Percentiles rank a stretch among this genome's conserved stretches.
Evolutionary conservation across 768 basidiomycete genomes (phyloP).

Genomic region (Tulasnella sp.): DNA sequence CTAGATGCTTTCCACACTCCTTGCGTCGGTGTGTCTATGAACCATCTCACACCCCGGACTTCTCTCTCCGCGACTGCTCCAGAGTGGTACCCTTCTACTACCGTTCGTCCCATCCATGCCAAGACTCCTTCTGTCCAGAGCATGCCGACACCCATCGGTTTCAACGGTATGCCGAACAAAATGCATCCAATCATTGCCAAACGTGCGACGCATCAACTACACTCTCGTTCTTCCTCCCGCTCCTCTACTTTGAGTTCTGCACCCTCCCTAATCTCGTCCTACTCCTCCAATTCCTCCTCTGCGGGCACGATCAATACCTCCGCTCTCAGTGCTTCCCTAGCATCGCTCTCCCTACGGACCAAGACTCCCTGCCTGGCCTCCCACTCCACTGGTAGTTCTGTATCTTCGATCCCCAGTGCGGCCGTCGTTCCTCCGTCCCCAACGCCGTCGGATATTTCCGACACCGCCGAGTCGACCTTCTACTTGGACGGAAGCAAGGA

Average conservation of each 20-base stretch:
- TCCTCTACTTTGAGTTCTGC: neutral
- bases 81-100: constrained; percentile 5
- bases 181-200: neutral
- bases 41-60: neutral
- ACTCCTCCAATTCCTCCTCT: neutral
- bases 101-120: neutral
- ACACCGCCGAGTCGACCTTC: constrained; percentile 6
- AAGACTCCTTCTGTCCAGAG: constrained; percentile 5
- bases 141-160: neutral
- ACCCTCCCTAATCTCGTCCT: neutral
- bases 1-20: neutral
- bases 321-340: neutral
- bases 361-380: constrained; percentile 1
- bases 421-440: constrained; percentile 1
- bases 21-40: neutral
- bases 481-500: constrained; percentile 12
- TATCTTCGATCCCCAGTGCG: neutral
- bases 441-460: neutral
- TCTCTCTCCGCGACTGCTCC: neutral
- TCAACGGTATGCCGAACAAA: neutral
- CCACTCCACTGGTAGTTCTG: neutral
- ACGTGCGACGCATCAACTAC: neutral
- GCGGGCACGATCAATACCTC: neutral
- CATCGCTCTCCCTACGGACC: neutral
- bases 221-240: neutral